These are phyloP conservation scores for Hypseocharis bilobata DNA, from an alignment of 441 rosid species.

Conservation along the genomic window DNA sequence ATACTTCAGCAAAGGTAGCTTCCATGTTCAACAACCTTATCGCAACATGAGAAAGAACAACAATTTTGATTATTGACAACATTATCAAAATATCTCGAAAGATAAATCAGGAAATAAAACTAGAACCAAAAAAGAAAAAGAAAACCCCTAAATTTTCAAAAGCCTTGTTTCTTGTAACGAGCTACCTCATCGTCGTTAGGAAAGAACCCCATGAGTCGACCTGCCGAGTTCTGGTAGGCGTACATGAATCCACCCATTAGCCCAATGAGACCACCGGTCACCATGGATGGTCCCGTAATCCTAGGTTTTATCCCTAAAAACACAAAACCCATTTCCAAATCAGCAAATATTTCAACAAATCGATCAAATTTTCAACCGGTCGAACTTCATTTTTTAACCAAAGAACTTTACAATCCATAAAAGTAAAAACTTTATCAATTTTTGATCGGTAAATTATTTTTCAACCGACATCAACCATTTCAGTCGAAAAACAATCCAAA, in stretches of 20 bases:
- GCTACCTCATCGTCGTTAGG: slow-evolving; percentile 83
- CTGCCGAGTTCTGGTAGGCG: slow-evolving; percentile 92
- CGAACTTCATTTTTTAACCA: too few species aligned
- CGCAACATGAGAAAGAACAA: background rate
- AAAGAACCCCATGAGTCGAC: slow-evolving; percentile 91
- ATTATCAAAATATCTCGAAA: background rate
- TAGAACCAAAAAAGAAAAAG: slow-evolving; percentile 6
- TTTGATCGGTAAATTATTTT: too few species aligned
- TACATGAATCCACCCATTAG: slow-evolving; percentile 98
- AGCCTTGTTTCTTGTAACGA: slow-evolving; percentile 52
- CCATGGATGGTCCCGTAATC: slow-evolving; percentile 78
- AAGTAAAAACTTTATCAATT: background rate
- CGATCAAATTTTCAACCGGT: too few species aligned
- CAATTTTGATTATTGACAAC: background rate
- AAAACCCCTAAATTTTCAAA: slow-evolving; percentile 20
- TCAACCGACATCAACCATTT: too few species aligned
- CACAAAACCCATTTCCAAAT: slow-evolving; percentile 5
- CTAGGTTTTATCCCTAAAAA: slow-evolving; percentile 74
- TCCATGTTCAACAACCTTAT: background rate
- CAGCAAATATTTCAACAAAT: background rate
- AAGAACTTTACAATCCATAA: background rate
- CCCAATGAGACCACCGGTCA: slow-evolving; percentile 88
- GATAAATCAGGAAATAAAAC: background rate
- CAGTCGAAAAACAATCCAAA: too few species aligned
- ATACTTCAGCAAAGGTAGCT: background rate